phyloP scores from a whole-genome alignment of 805 yeast species.

The Cyberlindnera xylosilytica region DNA sequence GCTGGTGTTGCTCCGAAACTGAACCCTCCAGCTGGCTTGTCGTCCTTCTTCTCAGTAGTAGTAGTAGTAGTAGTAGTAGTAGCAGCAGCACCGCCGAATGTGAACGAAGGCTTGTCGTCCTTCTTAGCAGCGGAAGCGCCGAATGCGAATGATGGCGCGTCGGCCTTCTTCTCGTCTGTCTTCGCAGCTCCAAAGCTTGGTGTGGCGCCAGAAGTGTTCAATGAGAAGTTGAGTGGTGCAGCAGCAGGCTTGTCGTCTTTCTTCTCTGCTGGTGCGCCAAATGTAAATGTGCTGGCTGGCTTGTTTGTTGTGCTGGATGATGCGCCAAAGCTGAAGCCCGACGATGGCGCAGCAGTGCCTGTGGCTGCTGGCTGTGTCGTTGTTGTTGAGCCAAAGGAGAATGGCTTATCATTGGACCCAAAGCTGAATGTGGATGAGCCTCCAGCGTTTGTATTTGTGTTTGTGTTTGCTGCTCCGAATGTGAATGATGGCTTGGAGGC shows the following conservation, averaged over 20 bases:
- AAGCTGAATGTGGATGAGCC: conserved; percentile 10
- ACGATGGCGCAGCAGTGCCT: conserved; percentile 9
- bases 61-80: conserved; percentile 4
- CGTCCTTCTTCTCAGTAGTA: conserved; percentile 19
- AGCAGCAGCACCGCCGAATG: conserved; percentile 12
- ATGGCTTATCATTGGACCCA: conserved; percentile 6
- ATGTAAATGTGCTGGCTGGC: not conserved
- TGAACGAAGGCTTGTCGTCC: conserved; percentile 6
- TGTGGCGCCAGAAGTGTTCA: too few species aligned
- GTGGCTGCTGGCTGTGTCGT: conserved; percentile 1
- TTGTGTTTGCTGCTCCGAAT: conserved; percentile 16
- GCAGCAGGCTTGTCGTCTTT: conserved; percentile 2
- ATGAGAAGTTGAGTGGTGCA: too few species aligned
- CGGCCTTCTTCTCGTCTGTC: conserved; percentile 13
- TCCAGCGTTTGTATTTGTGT: too few species aligned
- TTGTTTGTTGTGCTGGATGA: conserved; percentile 2
- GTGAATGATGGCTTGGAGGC: conserved; percentile 16
- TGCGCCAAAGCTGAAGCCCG: conserved; percentile 18
- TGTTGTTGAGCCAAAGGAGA: too few species aligned
- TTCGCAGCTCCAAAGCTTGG: conserved; percentile 9
- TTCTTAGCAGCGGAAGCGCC: conserved; percentile 17
- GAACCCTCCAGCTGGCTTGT: conserved; percentile 19
- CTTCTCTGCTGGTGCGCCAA: conserved; percentile 4
- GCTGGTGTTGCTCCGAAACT: conserved; percentile 28
- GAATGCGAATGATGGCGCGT: conserved; percentile 17